Conservation (phyloP, 1,284 basidiomycete genomes). For the Ustilago trichophora region DNA sequence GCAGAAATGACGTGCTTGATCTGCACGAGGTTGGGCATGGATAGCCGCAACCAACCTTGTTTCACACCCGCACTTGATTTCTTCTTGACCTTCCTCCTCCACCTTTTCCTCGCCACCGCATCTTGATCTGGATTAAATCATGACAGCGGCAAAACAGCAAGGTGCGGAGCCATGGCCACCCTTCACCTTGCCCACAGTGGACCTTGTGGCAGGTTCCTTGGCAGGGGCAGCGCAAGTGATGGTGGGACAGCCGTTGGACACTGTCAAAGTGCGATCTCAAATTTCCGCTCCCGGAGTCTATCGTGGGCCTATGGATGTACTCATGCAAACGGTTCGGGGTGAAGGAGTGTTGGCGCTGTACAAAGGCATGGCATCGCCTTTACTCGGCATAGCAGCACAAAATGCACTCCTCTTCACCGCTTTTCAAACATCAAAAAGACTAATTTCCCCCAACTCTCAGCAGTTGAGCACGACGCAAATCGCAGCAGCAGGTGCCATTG, state of each 20-base stretch:
- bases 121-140: no score
- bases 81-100: no score
- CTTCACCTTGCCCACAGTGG: slow-evolving; percentile 43
- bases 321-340: slow-evolving; percentile 22
- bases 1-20: slow-evolving; percentile 8
- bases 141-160: not conserved
- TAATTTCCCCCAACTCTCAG: slow-evolving; percentile 83
- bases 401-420: slow-evolving; percentile 94
- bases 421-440: slow-evolving; percentile 80
- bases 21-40: not conserved
- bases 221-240: slow-evolving; percentile 56
- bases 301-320: slow-evolving; percentile 48
- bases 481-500: slow-evolving; percentile 85
- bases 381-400: slow-evolving; percentile 91
- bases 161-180: slow-evolving; percentile 48
- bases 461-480: slow-evolving; percentile 81
- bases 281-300: slow-evolving; percentile 42
- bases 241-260: slow-evolving; percentile 56
- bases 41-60: no score
- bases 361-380: slow-evolving; percentile 81
- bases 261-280: slow-evolving; percentile 52
- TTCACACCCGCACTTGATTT: no score
- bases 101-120: no score
- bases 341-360: slow-evolving; percentile 53
- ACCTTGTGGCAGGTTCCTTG: slow-evolving; percentile 47